These are phyloP conservation scores for Clavispora santaluciae DNA, from an alignment of 805 yeast genomes.

Conservation along the genomic window DNA sequence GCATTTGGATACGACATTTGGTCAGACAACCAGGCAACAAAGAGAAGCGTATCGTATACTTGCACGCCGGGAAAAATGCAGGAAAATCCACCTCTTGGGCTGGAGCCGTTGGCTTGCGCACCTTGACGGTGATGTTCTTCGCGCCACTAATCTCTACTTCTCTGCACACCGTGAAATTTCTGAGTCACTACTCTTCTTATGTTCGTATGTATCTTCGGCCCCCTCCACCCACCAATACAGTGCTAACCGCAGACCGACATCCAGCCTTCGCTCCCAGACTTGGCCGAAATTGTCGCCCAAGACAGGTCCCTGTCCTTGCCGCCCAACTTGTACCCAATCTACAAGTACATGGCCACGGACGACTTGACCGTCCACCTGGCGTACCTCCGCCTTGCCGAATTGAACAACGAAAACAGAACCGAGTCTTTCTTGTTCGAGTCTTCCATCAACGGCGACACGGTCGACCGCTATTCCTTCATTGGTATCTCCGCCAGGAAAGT, in stretches of 20 bases:
- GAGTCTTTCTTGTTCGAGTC: conserved; percentile 85
- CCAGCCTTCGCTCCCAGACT: conserved; percentile 35
- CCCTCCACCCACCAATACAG: background rate
- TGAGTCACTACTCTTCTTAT: conserved; percentile 9
- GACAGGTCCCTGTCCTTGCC: conserved; percentile 5
- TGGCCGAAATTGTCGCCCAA: conserved; percentile 21
- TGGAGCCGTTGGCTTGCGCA: too few relatives aligned
- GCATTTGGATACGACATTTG: too few relatives aligned
- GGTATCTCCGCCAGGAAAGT: conserved; percentile 82
- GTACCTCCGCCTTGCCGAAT: conserved; percentile 73
- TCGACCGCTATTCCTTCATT: conserved; percentile 87
- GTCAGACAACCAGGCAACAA: too few relatives aligned
- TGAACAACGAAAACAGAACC: conserved; percentile 45
- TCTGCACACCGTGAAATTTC: conserved; percentile 6
- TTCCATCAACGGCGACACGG: conserved; percentile 82
- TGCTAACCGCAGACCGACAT: conserved; percentile 19
- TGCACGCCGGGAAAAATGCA: too few relatives aligned
- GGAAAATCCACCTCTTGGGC: too few relatives aligned
- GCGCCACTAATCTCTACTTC: too few relatives aligned
- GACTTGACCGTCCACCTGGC: conserved; percentile 88
- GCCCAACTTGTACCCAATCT: conserved; percentile 79
- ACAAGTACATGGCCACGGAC: conserved; percentile 66
- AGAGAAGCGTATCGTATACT: too few relatives aligned
- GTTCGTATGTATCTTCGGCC: conserved; percentile 20
- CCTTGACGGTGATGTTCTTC: too few relatives aligned